A percentile compares a stretch with the other conserved stretches of the same genome.
Conservation (phyloP, 768 basidiomycete species). For the Lactifluus rugatus region DNA sequence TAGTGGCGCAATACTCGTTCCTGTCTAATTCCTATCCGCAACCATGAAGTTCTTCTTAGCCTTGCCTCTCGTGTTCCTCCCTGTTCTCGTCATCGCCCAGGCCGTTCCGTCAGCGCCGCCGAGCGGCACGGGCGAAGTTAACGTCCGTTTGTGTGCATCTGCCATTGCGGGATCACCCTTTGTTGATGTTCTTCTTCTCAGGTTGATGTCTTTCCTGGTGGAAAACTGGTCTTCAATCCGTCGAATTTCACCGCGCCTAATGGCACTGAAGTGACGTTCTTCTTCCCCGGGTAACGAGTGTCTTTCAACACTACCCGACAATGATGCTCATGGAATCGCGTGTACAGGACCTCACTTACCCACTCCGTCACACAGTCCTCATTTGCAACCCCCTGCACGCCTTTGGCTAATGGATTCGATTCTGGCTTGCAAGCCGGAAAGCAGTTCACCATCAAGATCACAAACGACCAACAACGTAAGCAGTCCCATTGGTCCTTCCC, state of each 20-base stretch:
- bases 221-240: conserved; percentile 36
- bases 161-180: neutral
- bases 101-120: conserved; percentile 26
- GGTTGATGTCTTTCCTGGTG: conserved; percentile 37
- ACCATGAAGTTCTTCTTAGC: conserved; percentile 28
- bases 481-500: neutral
- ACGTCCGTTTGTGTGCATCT: conserved; percentile 6
- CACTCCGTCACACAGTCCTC: conserved; percentile 29
- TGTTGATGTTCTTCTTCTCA: conserved; percentile 18
- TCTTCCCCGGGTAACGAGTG: conserved; percentile 35
- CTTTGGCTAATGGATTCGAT: conserved; percentile 43
- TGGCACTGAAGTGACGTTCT: conserved; percentile 46
- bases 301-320: neutral
- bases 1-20: neutral
- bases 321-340: neutral
- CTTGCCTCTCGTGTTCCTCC: conserved; percentile 25
- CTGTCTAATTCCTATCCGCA: neutral
- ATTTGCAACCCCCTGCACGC: conserved; percentile 26
- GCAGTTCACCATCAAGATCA: conserved; percentile 41
- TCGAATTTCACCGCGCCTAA: conserved; percentile 37
- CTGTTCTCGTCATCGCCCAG: conserved; percentile 32
- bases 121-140: conserved; percentile 18
- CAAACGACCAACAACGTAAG: conserved; percentile 39
- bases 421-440: conserved; percentile 35
- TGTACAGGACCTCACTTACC: conserved; percentile 2